Conservation (phyloP, 345 rosid species). For the Moricandia arvensis region DNA sequence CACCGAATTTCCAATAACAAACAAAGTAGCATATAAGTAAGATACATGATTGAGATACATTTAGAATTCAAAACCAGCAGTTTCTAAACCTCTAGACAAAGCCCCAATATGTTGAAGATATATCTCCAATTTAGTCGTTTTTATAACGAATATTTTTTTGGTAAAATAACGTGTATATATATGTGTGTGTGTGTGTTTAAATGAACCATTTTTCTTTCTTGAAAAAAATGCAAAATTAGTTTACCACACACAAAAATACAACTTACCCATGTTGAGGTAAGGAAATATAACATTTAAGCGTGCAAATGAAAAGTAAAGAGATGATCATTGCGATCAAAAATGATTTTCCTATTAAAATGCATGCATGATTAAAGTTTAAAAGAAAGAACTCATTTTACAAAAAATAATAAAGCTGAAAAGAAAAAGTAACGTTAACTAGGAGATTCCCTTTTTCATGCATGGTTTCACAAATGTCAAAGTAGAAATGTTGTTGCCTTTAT, state of each 20-base stretch:
- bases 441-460: neutral
- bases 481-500: neutral
- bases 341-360: neutral
- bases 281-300: neutral
- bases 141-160: no score
- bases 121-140: neutral
- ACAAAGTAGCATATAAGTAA: neutral
- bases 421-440: neutral
- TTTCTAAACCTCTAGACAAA: neutral
- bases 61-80: neutral
- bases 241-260: no score
- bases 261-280: no score
- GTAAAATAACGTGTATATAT: no score
- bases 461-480: neutral
- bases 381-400: no score
- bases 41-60: neutral
- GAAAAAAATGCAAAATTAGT: neutral
- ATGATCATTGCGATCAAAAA: neutral
- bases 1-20: neutral
- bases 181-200: no score
- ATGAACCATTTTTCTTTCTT: neutral
- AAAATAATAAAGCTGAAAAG: neutral
- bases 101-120: neutral
- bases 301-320: neutral
- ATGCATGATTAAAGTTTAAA: neutral